These are phyloP conservation scores for Diaporthe humulicola DNA, from an alignment of 2,329 filamentous ascomycete genomes.

Conservation along the genomic window DNA sequence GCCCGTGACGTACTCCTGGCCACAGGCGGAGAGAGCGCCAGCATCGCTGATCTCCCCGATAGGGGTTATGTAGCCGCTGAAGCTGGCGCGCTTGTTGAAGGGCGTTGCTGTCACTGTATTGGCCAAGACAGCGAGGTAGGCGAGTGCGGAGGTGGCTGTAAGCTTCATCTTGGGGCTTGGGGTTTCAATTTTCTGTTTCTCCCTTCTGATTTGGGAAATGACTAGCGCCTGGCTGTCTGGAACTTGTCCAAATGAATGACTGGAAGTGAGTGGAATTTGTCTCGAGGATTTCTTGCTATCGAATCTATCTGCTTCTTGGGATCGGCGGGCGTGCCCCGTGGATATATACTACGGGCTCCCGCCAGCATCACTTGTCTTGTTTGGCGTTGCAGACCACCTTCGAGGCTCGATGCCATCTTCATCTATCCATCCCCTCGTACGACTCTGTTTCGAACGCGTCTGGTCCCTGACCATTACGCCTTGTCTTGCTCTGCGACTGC, in stretches of 20 bases:
- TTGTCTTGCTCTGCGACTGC: constrained; percentile 7
- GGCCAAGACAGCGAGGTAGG: constrained; percentile 7
- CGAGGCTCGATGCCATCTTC: background rate
- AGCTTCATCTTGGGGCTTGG: background rate
- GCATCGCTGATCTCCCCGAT: constrained; percentile 26
- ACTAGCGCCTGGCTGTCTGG: constrained; percentile 1
- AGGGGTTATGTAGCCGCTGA: constrained; percentile 28
- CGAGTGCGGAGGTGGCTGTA: background rate
- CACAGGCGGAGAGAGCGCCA: constrained; percentile 10
- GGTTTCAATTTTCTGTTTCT: constrained; percentile 3
- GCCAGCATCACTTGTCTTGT: background rate
- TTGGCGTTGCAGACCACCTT: background rate
- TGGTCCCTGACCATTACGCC: background rate
- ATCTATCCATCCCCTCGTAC: background rate
- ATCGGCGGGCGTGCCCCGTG: background rate
- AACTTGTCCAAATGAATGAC: background rate
- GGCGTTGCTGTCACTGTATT: background rate
- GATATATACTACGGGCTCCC: constrained; percentile 3
- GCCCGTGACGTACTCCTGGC: constrained; percentile 26
- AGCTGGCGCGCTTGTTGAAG: constrained; percentile 25
- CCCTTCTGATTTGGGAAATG: background rate
- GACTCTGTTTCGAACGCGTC: background rate
- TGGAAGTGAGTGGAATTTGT: background rate
- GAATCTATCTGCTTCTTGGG: background rate
- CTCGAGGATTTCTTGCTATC: background rate